Conservation (phyloP, 1,284 basidiomycete genomes). For the Sporisorium scitamineum region DNA sequence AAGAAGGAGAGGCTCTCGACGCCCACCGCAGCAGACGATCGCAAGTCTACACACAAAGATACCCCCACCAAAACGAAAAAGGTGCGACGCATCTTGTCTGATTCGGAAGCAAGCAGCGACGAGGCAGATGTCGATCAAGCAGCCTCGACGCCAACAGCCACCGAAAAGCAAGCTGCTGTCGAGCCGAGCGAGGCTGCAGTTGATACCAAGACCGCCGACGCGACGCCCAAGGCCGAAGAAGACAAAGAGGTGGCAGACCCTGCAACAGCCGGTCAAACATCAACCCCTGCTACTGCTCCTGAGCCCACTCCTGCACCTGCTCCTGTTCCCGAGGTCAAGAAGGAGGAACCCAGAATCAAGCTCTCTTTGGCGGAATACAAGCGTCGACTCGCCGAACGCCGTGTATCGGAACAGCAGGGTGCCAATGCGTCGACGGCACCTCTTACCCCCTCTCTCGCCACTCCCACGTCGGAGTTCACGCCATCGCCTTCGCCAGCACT, state of each 20-base stretch:
- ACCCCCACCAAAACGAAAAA: slow-evolving; percentile 34
- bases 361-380: slow-evolving; percentile 68
- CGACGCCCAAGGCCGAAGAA: not conserved
- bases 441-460: slow-evolving; percentile 18
- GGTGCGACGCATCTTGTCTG: slow-evolving; percentile 39
- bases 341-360: slow-evolving; percentile 58
- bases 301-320: slow-evolving; percentile 2
- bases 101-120: slow-evolving; percentile 35
- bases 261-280: not conserved
- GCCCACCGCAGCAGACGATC: slow-evolving; percentile 14
- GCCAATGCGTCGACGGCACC: slow-evolving; percentile 13
- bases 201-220: slow-evolving; percentile 5
- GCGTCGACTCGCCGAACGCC: slow-evolving; percentile 61
- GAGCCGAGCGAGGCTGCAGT: not conserved
- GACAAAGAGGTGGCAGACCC: not conserved
- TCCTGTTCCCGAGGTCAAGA: slow-evolving; percentile 40
- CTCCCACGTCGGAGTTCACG: slow-evolving; percentile 24
- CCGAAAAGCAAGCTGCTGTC: slow-evolving; percentile 7
- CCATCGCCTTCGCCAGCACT: slow-evolving; percentile 31
- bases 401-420: slow-evolving; percentile 48
- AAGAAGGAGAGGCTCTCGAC: slow-evolving; percentile 28
- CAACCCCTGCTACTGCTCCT: not conserved
- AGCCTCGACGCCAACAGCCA: slow-evolving; percentile 3
- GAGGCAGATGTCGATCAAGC: slow-evolving; percentile 11
- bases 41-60: slow-evolving; percentile 23